Percentiles rank a stretch among this genome's conserved stretches.
These are phyloP conservation scores for Epichloe sp. DNA, from an alignment of 2,329 filamentous ascomycete species.

Conservation along the genomic window DNA sequence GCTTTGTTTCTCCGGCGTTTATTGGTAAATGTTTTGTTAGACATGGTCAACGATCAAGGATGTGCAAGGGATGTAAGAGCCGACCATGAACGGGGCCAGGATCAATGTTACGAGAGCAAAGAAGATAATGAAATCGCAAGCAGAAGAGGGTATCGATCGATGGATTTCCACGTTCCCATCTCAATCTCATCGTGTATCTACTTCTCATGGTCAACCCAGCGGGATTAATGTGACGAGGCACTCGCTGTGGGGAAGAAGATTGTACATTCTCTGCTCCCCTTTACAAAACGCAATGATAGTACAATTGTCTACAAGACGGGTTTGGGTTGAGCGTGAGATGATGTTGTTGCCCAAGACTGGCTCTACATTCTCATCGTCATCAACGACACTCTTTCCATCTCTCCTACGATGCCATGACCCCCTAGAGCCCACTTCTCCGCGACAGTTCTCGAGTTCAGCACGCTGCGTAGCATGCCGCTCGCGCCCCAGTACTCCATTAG, in stretches of 20 bases:
- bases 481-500: constrained; percentile 90
- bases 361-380: constrained; percentile 33
- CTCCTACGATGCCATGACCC: constrained; percentile 73
- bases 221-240: too few species aligned
- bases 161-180: not conserved
- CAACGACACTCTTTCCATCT: constrained; percentile 60
- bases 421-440: constrained; percentile 74
- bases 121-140: not conserved
- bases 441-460: constrained; percentile 57
- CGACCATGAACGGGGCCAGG: not conserved
- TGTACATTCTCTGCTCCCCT: not conserved
- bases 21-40: too few species aligned
- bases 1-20: not conserved
- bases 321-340: too few species aligned
- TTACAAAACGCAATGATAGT: not conserved
- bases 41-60: not conserved
- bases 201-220: too few species aligned
- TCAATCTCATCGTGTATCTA: too few species aligned
- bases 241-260: not conserved
- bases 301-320: not conserved
- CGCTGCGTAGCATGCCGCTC: constrained; percentile 63
- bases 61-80: not conserved
- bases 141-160: not conserved
- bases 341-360: too few species aligned
- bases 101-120: not conserved